A percentile compares a stretch with the other conserved stretches of the same genome.
phyloP scores from a whole-genome alignment of 129 eudicot species.

The Ambrosia artemisiifolia region DNA sequence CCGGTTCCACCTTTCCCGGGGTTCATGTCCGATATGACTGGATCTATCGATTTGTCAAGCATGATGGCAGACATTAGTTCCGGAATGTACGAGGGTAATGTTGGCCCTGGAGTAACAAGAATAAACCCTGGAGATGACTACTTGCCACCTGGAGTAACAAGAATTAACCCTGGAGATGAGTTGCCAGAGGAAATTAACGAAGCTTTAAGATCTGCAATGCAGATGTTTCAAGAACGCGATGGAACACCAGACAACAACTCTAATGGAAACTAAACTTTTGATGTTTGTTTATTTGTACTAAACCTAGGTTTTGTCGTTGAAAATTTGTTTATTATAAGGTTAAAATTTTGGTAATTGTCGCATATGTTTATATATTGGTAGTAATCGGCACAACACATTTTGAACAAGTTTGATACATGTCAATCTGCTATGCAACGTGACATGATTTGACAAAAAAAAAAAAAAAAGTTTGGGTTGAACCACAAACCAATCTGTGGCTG shows the following conservation, averaged over 20 bases:
- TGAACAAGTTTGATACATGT: not conserved
- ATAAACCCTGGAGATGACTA: constrained; percentile 17
- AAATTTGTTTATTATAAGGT: constrained; percentile 5
- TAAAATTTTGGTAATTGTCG: constrained; percentile 14
- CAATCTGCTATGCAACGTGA: not conserved
- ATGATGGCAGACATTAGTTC: constrained; percentile 43
- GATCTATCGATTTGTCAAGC: constrained; percentile 46
- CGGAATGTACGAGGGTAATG: not conserved
- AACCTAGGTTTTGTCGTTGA: constrained; percentile 8
- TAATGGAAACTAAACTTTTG: constrained; percentile 33
- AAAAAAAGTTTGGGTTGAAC: no score
- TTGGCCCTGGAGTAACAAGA: constrained; percentile 32
- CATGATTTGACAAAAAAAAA: no score
- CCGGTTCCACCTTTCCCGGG: constrained; percentile 36
- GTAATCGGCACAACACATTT: constrained; percentile 1
- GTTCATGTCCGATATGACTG: constrained; percentile 36
- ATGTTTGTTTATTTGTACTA: not conserved
- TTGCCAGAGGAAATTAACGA: constrained; percentile 54
- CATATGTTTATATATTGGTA: constrained; percentile 13
- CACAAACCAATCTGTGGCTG: not conserved
- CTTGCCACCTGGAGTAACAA: constrained; percentile 35
- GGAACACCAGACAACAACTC: constrained; percentile 35
- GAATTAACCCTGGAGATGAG: constrained; percentile 36
- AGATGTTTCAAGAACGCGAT: constrained; percentile 46
- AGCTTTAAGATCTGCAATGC: constrained; percentile 61